phyloP scores from a whole-genome alignment of 768 basidiomycete genomes.

The Russula olivacea region DNA sequence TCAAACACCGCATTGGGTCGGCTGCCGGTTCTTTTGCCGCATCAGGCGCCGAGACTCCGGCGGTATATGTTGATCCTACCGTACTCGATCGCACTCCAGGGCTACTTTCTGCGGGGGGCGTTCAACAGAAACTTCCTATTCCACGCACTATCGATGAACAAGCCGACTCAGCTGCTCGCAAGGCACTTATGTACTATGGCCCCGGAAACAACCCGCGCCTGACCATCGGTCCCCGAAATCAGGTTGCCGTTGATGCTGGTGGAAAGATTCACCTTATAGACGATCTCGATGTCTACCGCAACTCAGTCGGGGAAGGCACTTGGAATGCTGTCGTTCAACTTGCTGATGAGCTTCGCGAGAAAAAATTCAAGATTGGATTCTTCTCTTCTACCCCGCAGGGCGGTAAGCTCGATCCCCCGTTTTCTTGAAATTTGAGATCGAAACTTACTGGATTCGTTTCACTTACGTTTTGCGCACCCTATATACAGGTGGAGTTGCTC shows the following conservation, averaged over 20 bases:
- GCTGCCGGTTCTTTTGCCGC: conserved; percentile 73
- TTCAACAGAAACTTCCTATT: conserved; percentile 59
- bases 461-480: conserved; percentile 22
- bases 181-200: conserved; percentile 77
- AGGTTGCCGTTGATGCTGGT: conserved; percentile 81
- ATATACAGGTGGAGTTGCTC: conserved; percentile 78
- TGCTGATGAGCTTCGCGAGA: conserved; percentile 77
- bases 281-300: conserved; percentile 70
- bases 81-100: conserved; percentile 36
- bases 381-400: conserved; percentile 96
- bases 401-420: conserved; percentile 41
- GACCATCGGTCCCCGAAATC: conserved; percentile 75
- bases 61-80: conserved; percentile 56
- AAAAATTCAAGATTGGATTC: conserved; percentile 86
- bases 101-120: conserved; percentile 40
- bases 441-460: conserved; percentile 19
- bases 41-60: conserved; percentile 73
- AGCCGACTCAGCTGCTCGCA: conserved; percentile 81
- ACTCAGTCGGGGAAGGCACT: conserved; percentile 63
- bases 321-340: conserved; percentile 82
- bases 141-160: conserved; percentile 77
- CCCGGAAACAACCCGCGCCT: conserved; percentile 81
- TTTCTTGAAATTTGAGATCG: conserved; percentile 27
- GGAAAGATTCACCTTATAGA: conserved; percentile 84
- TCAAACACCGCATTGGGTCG: conserved; percentile 79